Base-by-base conservation (phyloP, 208 protist species). In the Acanthamoeba lugdunensis region DNA sequence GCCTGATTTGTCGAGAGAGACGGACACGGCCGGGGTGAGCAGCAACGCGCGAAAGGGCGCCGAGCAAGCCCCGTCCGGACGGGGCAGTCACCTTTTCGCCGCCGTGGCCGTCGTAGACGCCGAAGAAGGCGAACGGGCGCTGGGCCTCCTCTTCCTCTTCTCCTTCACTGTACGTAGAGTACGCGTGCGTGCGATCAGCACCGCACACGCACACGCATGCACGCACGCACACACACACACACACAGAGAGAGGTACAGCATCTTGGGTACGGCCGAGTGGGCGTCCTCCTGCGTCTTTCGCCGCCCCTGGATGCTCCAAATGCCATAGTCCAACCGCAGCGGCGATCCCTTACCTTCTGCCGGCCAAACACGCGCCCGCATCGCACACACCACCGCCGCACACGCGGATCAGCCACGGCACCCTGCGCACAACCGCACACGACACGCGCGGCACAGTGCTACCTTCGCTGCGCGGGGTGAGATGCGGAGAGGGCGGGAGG, bases 211-310 rank as follows among this genome's bases (percentile, higher is more conserved):
- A 14, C 4, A 56, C 11, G 21, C 2, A 28, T 1, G 8, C 61
- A 30, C 21, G 4, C 61, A 21, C 61, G 3, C 21, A 30, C 61
- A 21, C 61, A 11, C 21, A 56, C 1, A 56, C 13, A 9, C 14
- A 16, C 50, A 4, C 7, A 4, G 50, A 11, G 25, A 13, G 25
- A 13, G 25, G 33, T 56, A 75, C 63, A 37, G 56, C 50, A 92
- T 0, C 52, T 28, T 23, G n/a, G 87, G 87, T 1, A 92, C 87
- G 21, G 65, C 87, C 48, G 87, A 67, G 37, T 92, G 87, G 8
- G 87, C 87, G 65, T 92, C 87, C 48, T 92, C 87, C 48, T 92
- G 87, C 45, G 87, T 92, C 65, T 75, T 92, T 8, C 87, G 30
- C 75, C 58, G 18, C 2, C 87, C 87, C 37, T 92, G 87, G n/a